Base-by-base conservation (phyloP, 192 early-diverging fungal genomes). In the Jimgerdemannia lactiflua region DNA sequence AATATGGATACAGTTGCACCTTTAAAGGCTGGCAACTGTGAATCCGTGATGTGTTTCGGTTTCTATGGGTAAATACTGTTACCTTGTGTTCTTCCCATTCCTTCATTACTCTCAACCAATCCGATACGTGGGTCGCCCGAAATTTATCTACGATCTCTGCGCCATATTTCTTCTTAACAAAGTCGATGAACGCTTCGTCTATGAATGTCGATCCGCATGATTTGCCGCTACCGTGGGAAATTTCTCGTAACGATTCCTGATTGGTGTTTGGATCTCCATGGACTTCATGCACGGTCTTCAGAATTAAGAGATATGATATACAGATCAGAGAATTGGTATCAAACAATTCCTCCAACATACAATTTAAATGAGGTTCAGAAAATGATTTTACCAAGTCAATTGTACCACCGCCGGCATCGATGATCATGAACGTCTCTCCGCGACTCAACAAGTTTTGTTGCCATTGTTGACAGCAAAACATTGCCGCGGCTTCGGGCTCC, bases 191-290 rank as follows among this genome's bases (percentile, higher is more conserved):
- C 2, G 49, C 49, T 74, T 73, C 71, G 65, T 83, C 82, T 9
- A 83, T 64, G 78, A 74, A 77, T 65, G 77, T 76, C 4, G 78
- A 79, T 4, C 82, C 82, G 18, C 78, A 83, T 11, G 71, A 80
- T 20, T 67, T 78, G 65, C 78, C 78, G 11, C 73, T 65, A n/a
- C 82, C 72, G 64, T 80, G 75, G 19, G 82, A 79, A 41, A 75
- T 75, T 65, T 83, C 82, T 29, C 75, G 73, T 10, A 83, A 44
- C 54, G 49, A 59, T 59, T 59, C 49, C 8, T 10, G 8, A 6
- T 59, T 59, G 49, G 49, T 14, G 49, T 10, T 14, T 59, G 49
- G 49, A 59, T 59, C 49, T 6, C 14, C 6, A 0, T 10, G 49
- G 14, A 59, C 14, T 59, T 59, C 49, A 2, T 59, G 49, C 0